Percentiles rank a stretch among this genome's conserved stretches.
Evolutionary conservation across 192 early-diverging fungal genomes (phyloP).

Genomic region (Linnemannia hyalina): DNA sequence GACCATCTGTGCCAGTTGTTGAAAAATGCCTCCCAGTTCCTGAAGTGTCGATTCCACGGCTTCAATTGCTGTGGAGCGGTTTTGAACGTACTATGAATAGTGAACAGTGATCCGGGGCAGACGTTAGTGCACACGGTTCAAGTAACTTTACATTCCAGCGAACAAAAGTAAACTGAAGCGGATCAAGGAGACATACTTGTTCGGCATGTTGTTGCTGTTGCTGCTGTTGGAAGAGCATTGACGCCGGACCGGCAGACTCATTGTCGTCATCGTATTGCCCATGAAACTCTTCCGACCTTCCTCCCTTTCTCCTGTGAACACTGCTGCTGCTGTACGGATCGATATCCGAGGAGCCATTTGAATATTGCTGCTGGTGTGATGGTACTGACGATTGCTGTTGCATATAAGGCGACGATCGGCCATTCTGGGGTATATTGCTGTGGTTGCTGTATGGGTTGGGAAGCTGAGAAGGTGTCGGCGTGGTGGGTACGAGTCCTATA

Average conservation of each 20-base stretch:
- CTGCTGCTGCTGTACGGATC: constrained; percentile 44
- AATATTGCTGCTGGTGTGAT: constrained; percentile 24
- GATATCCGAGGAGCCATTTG: constrained; percentile 24
- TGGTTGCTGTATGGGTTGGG: constrained; percentile 16
- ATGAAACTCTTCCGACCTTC: constrained; percentile 21
- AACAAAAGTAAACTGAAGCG: no score
- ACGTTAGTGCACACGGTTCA: neutral
- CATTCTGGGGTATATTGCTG: constrained; percentile 49
- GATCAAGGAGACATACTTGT: constrained; percentile 5
- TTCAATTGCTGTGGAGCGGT: constrained; percentile 90
- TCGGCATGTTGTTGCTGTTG: constrained; percentile 43
- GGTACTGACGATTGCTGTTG: constrained; percentile 9
- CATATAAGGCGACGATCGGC: constrained; percentile 32
- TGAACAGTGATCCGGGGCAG: constrained; percentile 42
- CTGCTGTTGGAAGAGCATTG: constrained; percentile 52
- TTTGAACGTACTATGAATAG: constrained; percentile 82
- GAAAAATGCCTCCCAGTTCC: constrained; percentile 94
- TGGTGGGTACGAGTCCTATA: constrained; percentile 44
- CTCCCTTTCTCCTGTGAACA: constrained; percentile 47
- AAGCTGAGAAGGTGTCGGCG: constrained; percentile 34
- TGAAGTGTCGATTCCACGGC: constrained; percentile 97
- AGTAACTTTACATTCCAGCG: neutral
- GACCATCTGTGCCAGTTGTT: constrained; percentile 88
- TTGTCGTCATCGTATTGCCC: constrained; percentile 47
- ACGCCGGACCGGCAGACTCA: constrained; percentile 50